A percentile compares a stretch with the other conserved stretches of the same genome.
These are phyloP conservation scores for Calvatia gigantea DNA, from an alignment of 768 basidiomycete genomes.

Conservation along the genomic window DNA sequence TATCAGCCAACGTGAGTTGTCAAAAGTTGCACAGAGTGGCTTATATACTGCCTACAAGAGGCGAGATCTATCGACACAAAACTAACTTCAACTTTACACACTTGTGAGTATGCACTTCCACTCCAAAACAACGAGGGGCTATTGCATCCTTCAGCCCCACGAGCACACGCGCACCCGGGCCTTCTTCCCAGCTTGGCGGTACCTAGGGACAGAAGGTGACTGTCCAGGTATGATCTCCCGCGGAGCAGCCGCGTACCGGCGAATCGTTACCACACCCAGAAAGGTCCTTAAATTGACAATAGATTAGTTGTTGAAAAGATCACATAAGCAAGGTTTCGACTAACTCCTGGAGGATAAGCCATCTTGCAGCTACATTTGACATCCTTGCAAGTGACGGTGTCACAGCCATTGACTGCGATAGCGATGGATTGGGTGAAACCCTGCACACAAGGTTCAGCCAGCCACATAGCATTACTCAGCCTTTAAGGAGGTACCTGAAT, in stretches of 20 bases:
- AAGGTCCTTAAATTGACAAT: conserved; percentile 23
- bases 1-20: too few relatives aligned
- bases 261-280: conserved; percentile 35
- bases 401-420: conserved; percentile 33
- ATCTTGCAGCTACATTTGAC: conserved; percentile 31
- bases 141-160: neutral
- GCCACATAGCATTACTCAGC: too few relatives aligned
- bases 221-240: conserved; percentile 30
- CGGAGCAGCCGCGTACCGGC: conserved; percentile 33
- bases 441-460: neutral
- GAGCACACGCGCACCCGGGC: neutral
- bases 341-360: conserved; percentile 30
- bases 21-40: too few relatives aligned
- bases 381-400: conserved; percentile 36
- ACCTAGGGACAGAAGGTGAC: conserved; percentile 31
- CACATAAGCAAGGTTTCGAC: conserved; percentile 7
- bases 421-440: conserved; percentile 37
- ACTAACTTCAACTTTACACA: too few relatives aligned
- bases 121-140: neutral
- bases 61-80: too few relatives aligned
- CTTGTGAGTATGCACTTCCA: too few relatives aligned
- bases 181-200: neutral
- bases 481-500: conserved; percentile 23
- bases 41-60: too few relatives aligned
- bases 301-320: neutral